Base-by-base conservation (phyloP, 805 yeast species). In the Starmerella asiatica region DNA sequence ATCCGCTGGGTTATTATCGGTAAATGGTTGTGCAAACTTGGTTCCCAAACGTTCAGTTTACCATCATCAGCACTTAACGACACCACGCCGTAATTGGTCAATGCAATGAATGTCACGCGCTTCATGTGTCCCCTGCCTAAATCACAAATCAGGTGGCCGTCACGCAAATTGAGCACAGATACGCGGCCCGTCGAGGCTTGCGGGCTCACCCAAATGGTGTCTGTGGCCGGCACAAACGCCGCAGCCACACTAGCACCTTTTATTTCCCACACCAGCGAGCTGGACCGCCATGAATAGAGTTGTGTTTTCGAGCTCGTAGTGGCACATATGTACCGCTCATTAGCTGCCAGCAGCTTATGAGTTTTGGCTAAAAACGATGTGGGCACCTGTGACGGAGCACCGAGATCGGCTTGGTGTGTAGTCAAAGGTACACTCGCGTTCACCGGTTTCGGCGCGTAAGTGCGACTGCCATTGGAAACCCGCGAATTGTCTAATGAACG, bases 11-110 rank as follows among this genome's bases (percentile, higher is more conserved):
- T 40, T 4, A 31, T 23, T 11, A 31, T 15, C 3, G 63, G 61
- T 18, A 48, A 40, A 4, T 39, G 46, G 18, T 46, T 40, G 8
- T 19, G 17, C 21, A 12, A 16, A 47, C 4, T 39, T 23, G 36
- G 38, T 2, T 46, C 44, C 68, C 68, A 63, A 1, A 57, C 42
- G 37, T 55, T 54, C 1, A 61, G 37, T 32, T 57, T 53, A 2
- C 68, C 67, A 19, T 60, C 51, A 2, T 43, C 63, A 3, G 56
- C 61, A 31, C 63, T 62, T 19, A 63, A 29, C 2, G 63, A 37
- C 6, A 46, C 17, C 3, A 46, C 28, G 5, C 42, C 49, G 21
- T 26, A 5, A 5, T 19, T 11, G 12, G 37, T 32, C 3, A 16
- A 5, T 15, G 39, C 31, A 11, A 45, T 11, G 6, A 27, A 36